phyloP scores from a whole-genome alignment of 1,284 basidiomycete genomes.

The Athelia sp. region DNA sequence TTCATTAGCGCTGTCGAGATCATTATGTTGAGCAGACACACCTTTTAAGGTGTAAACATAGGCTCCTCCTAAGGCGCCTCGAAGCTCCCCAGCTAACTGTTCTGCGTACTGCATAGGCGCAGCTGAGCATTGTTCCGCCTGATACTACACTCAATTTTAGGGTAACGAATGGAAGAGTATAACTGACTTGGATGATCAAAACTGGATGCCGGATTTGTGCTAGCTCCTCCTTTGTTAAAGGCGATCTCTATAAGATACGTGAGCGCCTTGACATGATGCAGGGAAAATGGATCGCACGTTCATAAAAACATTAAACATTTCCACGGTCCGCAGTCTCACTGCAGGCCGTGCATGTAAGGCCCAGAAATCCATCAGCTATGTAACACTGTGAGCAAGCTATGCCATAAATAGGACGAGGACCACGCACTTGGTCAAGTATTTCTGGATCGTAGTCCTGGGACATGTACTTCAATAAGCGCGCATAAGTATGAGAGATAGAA shows the following conservation, averaged over 20 bases:
- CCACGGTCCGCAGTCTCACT: conserved; percentile 44
- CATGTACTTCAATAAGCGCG: neutral
- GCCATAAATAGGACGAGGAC: no score
- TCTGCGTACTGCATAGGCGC: conserved; percentile 58
- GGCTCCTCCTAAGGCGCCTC: conserved; percentile 44
- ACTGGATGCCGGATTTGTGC: conserved; percentile 57
- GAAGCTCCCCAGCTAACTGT: conserved; percentile 40
- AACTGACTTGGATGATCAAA: conserved; percentile 63
- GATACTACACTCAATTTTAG: conserved; percentile 19
- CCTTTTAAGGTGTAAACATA: conserved; percentile 63
- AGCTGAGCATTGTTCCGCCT: conserved; percentile 54
- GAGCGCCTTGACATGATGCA: neutral
- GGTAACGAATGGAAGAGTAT: neutral
- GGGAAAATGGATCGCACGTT: conserved; percentile 40
- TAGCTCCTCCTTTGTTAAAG: conserved; percentile 41
- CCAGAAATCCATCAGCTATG: conserved; percentile 62
- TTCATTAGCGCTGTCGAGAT: neutral
- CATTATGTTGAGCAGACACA: conserved; percentile 19
- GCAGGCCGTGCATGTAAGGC: conserved; percentile 46
- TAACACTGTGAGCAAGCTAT: conserved; percentile 7
- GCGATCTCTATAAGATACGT: conserved; percentile 38
- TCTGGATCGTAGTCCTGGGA: no score
- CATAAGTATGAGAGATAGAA: neutral
- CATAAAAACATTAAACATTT: conserved; percentile 49
- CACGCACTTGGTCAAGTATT: no score